phyloP scores from a whole-genome alignment of 2,329 filamentous ascomycete genomes.

The Aureobasidium sp. region DNA sequence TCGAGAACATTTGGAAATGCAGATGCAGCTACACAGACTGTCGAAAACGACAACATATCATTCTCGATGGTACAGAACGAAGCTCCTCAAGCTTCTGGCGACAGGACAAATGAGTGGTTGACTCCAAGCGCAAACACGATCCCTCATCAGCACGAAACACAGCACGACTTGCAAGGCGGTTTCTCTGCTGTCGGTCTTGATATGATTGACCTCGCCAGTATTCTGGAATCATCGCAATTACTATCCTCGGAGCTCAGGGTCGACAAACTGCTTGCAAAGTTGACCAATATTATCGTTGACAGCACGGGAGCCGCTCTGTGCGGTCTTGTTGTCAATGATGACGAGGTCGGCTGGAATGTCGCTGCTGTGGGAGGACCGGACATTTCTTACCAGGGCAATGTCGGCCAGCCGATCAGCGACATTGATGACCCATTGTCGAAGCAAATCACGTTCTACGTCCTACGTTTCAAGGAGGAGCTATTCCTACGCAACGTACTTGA shows the following conservation, averaged over 20 bases:
- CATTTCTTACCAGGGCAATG: slow-evolving; percentile 22
- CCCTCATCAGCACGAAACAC: slow-evolving; percentile 28
- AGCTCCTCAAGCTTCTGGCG: slow-evolving; percentile 32
- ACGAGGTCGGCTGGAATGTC: slow-evolving; percentile 58
- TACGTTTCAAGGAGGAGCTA: slow-evolving; percentile 66
- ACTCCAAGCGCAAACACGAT: slow-evolving; percentile 30
- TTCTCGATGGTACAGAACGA: slow-evolving; percentile 39
- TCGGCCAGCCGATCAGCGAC: slow-evolving; percentile 56
- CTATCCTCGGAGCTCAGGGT: slow-evolving; percentile 71
- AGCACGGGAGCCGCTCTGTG: slow-evolving; percentile 67
- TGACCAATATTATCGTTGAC: slow-evolving; percentile 73
- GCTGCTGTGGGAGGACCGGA: slow-evolving; percentile 68
- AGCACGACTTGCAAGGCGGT: slow-evolving; percentile 42
- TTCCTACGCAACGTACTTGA: slow-evolving; percentile 65
- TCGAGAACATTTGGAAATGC: slow-evolving; percentile 51
- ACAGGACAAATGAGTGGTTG: slow-evolving; percentile 42
- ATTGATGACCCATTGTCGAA: slow-evolving; percentile 61
- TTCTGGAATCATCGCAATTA: slow-evolving; percentile 69
- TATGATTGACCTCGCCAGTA: slow-evolving; percentile 74
- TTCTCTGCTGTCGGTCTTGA: slow-evolving; percentile 61
- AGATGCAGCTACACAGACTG: slow-evolving; percentile 62
- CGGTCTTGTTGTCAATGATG: slow-evolving; percentile 65
- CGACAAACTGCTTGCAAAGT: slow-evolving; percentile 67
- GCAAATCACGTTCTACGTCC: slow-evolving; percentile 68
- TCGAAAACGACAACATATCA: slow-evolving; percentile 35